Conservation (phyloP, 148 eudicot species). For the Dysphania ambrosioides region DNA sequence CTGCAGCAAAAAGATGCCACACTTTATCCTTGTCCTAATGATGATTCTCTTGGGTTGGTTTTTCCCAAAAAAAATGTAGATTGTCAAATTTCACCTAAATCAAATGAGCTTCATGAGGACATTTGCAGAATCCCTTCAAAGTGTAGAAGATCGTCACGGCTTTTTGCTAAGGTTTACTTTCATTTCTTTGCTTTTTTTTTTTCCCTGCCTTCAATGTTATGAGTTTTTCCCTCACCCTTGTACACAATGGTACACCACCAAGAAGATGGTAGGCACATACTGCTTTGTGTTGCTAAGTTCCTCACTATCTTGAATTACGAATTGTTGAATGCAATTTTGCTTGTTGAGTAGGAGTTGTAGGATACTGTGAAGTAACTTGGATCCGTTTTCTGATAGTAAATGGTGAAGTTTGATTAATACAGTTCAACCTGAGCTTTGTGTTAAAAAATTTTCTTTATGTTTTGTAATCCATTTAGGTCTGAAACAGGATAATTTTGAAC, state of each 20-base stretch:
- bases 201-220: background rate
- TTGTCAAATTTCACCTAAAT: conserved; percentile 15
- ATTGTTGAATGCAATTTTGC: background rate
- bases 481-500: background rate
- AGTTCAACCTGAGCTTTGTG: background rate
- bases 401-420: background rate
- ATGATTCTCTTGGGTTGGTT: conserved; percentile 25
- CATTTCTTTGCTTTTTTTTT: background rate
- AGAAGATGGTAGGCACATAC: background rate
- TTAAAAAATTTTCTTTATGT: background rate
- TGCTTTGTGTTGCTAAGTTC: background rate
- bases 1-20: conserved; percentile 23
- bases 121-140: conserved; percentile 28
- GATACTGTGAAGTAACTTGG: background rate
- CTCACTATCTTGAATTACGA: background rate
- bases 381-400: background rate
- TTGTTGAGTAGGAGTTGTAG: background rate
- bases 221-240: background rate
- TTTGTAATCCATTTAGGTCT: background rate
- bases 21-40: conserved; percentile 20
- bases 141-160: conserved; percentile 37
- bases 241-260: background rate
- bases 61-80: conserved; percentile 25
- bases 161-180: conserved; percentile 33
- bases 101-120: conserved; percentile 23